Evolutionary conservation across 768 basidiomycete species (phyloP).

Genomic region (Termitomyces sp.): DNA sequence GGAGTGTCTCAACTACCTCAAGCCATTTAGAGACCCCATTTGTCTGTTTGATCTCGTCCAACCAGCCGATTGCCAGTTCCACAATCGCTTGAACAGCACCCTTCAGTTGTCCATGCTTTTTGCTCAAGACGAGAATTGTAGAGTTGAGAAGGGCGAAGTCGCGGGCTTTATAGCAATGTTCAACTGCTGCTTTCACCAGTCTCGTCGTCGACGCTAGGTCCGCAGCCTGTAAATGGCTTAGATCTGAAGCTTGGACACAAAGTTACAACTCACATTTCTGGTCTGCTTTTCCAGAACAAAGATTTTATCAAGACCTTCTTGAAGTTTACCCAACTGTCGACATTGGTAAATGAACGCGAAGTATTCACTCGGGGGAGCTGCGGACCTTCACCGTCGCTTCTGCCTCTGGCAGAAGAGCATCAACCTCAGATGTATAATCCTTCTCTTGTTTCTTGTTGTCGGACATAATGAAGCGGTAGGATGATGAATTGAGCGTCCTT

Average conservation of each 20-base stretch:
- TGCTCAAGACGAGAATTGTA: slow-evolving; percentile 68
- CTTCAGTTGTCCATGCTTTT: slow-evolving; percentile 97
- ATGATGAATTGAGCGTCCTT: slow-evolving; percentile 30
- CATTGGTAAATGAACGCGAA: slow-evolving; percentile 1
- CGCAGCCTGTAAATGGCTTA: slow-evolving; percentile 61
- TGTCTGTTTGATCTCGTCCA: slow-evolving; percentile 68
- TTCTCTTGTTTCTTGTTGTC: slow-evolving; percentile 83
- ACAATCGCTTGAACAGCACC: slow-evolving; percentile 89
- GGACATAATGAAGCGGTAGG: slow-evolving; percentile 56
- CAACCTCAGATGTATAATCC: slow-evolving; percentile 85
- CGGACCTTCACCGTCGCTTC: slow-evolving; percentile 69
- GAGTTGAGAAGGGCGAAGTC: slow-evolving; percentile 72
- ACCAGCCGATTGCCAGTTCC: slow-evolving; percentile 78
- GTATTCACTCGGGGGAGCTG: background rate
- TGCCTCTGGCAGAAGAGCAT: slow-evolving; percentile 68
- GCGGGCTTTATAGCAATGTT: slow-evolving; percentile 68
- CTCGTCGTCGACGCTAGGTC: slow-evolving; percentile 91
- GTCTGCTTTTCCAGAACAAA: slow-evolving; percentile 92
- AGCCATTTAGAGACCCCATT: slow-evolving; percentile 78
- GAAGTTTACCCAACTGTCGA: slow-evolving; percentile 70
- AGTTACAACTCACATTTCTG: slow-evolving; percentile 65
- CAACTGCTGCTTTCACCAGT: slow-evolving; percentile 70
- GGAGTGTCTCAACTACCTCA: slow-evolving; percentile 83
- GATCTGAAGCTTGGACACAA: background rate
- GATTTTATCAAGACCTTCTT: slow-evolving; percentile 88